Conservation (phyloP, 2,329 filamentous ascomycete species). For the Cordyceps pruinosa region DNA sequence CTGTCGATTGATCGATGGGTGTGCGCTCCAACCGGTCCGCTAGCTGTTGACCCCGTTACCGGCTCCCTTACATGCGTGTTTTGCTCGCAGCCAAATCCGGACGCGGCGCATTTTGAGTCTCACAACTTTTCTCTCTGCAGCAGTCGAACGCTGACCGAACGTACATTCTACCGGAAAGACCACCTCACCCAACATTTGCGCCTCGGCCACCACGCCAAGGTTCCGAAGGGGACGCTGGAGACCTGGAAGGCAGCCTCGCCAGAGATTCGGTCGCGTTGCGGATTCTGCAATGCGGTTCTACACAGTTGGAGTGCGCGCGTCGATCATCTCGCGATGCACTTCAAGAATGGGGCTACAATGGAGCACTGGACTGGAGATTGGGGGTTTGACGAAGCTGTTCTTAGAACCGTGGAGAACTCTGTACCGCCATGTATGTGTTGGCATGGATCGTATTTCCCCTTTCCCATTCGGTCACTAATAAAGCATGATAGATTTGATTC, state of each 20-base stretch:
- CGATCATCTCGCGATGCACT: conserved; percentile 59
- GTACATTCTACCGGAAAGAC: conserved; percentile 61
- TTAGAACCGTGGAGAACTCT: conserved; percentile 58
- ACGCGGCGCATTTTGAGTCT: conserved; percentile 47
- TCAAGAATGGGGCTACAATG: conserved; percentile 60
- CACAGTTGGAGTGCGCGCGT: conserved; percentile 54
- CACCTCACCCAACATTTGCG: conserved; percentile 59
- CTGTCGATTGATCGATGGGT: conserved; percentile 60
- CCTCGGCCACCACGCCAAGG: conserved; percentile 57
- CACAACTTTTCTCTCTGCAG: conserved; percentile 60
- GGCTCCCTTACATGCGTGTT: conserved; percentile 52
- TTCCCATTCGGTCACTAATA: conserved; percentile 30
- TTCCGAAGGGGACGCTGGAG: conserved; percentile 56
- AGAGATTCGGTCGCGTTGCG: conserved; percentile 56
- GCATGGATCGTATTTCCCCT: conserved; percentile 26
- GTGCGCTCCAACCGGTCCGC: conserved; percentile 53
- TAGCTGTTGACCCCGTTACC: conserved; percentile 50
- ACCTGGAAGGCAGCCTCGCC: conserved; percentile 54
- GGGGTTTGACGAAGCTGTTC: conserved; percentile 56
- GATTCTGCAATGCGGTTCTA: conserved; percentile 57
- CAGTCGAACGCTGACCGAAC: conserved; percentile 54
- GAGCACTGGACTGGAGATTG: conserved; percentile 64
- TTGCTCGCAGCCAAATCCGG: conserved; percentile 47
- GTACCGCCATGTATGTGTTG: conserved; percentile 55
- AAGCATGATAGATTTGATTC: conserved; percentile 50